These are phyloP conservation scores for Xylaria acuta DNA, from an alignment of 495 filamentous ascomycete species.

Conservation along the genomic window DNA sequence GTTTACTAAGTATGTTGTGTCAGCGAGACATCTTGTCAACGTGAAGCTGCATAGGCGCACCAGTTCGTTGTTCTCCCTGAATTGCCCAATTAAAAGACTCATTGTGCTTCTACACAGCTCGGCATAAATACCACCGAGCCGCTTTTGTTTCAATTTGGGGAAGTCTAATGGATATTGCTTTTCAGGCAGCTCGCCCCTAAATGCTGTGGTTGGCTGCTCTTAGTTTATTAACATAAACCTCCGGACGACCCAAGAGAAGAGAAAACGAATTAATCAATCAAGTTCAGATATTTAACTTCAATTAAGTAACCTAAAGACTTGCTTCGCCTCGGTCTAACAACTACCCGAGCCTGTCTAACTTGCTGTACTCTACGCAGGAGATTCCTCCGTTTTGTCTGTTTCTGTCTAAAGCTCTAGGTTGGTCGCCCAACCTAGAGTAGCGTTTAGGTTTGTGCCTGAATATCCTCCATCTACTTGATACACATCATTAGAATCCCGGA, in stretches of 20 bases:
- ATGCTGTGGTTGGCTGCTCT: not conserved
- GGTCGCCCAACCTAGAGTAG: not conserved
- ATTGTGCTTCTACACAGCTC: not conserved
- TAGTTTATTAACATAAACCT: not conserved
- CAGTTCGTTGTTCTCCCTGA: not conserved
- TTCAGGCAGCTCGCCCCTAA: not conserved
- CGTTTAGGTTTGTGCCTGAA: conserved; percentile 18
- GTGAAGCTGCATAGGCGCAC: not conserved
- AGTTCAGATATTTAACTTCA: not conserved
- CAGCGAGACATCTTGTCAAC: not conserved
- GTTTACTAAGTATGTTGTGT: not conserved
- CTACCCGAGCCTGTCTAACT: not conserved
- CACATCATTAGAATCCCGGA: not conserved
- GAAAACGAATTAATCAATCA: not conserved
- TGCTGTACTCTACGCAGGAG: not conserved
- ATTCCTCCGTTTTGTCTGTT: conserved; percentile 18
- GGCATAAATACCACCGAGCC: not conserved
- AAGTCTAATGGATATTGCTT: not conserved
- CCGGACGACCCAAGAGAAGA: not conserved
- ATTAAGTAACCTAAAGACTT: not conserved
- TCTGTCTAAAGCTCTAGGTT: not conserved
- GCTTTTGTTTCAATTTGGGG: not conserved
- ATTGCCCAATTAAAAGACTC: not conserved
- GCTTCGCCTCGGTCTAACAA: not conserved
- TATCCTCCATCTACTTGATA: conserved; percentile 11